Percentiles rank a stretch among this genome's conserved stretches.
Evolutionary conservation across 2,329 filamentous ascomycete species (phyloP).

Genomic region (Cercospora janseana): DNA sequence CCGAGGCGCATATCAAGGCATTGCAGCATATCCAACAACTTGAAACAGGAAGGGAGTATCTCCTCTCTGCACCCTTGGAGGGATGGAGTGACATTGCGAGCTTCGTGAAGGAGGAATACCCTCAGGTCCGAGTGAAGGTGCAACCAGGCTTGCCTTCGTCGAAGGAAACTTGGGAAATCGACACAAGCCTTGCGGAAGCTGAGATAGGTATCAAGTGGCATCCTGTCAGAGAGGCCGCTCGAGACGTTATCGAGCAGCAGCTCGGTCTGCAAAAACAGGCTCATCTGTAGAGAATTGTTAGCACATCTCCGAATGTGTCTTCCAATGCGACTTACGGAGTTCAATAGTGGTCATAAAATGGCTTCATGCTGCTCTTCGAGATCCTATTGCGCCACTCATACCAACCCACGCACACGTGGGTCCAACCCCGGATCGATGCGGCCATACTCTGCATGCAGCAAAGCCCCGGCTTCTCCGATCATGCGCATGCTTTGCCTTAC

Average conservation of each 20-base stretch:
- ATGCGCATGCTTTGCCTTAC: slow-evolving; percentile 18
- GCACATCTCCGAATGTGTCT: no score
- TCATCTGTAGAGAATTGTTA: background rate
- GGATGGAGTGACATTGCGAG: slow-evolving; percentile 25
- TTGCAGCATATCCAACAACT: slow-evolving; percentile 12
- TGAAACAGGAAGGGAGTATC: slow-evolving; percentile 21
- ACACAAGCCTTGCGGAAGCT: slow-evolving; percentile 22
- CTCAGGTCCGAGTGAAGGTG: slow-evolving; percentile 18
- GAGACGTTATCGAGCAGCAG: slow-evolving; percentile 10
- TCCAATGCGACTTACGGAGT: no score
- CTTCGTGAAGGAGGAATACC: slow-evolving; percentile 26
- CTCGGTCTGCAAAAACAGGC: slow-evolving; percentile 6
- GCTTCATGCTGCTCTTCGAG: background rate
- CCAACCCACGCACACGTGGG: background rate
- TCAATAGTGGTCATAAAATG: no score
- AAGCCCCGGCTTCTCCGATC: slow-evolving; percentile 9
- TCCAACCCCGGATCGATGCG: background rate
- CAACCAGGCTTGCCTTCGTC: slow-evolving; percentile 3
- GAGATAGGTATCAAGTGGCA: slow-evolving; percentile 25
- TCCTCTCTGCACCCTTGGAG: slow-evolving; percentile 8
- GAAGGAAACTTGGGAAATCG: slow-evolving; percentile 14
- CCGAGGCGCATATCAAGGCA: slow-evolving; percentile 31
- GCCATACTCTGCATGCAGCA: slow-evolving; percentile 11
- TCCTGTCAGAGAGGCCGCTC: slow-evolving; percentile 2
- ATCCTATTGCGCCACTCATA: background rate